These are phyloP conservation scores for Xerocomus spinulosus DNA, from an alignment of 768 basidiomycete species.

Conservation along the genomic window DNA sequence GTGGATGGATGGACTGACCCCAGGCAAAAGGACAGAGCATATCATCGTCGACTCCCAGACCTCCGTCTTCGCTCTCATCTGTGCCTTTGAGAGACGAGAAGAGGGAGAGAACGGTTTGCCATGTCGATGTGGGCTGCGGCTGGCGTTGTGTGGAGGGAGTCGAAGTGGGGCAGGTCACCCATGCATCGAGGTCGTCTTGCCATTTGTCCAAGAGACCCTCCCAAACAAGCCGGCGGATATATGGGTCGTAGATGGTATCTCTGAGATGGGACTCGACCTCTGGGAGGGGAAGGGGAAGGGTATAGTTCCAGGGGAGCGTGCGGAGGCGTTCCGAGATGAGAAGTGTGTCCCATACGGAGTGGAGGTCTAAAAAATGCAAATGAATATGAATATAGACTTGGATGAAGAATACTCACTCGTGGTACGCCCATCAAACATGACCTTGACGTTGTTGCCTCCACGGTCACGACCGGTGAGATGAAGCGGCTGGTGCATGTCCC, in stretches of 20 bases:
- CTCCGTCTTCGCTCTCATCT: slow-evolving; percentile 8
- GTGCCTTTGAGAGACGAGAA: background rate
- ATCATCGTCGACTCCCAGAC: slow-evolving; percentile 46
- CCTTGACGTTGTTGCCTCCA: slow-evolving; percentile 81
- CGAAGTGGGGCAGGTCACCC: slow-evolving; percentile 62
- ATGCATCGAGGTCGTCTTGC: slow-evolving; percentile 51
- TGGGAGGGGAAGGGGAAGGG: slow-evolving; percentile 60
- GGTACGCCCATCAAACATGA: slow-evolving; percentile 63
- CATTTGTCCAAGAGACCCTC: slow-evolving; percentile 77
- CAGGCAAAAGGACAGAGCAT: slow-evolving; percentile 74
- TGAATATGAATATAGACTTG: slow-evolving; percentile 27
- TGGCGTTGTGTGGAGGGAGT: slow-evolving; percentile 5
- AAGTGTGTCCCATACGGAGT: slow-evolving; percentile 81
- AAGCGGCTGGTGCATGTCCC: slow-evolving; percentile 91
- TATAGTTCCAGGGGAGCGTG: slow-evolving; percentile 70
- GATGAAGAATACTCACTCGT: too few species aligned
- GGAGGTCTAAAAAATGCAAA: slow-evolving; percentile 52
- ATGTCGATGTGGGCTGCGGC: slow-evolving; percentile 12
- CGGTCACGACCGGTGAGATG: slow-evolving; percentile 85
- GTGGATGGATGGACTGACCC: slow-evolving; percentile 63
- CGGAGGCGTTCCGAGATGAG: slow-evolving; percentile 83
- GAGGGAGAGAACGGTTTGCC: slow-evolving; percentile 24
- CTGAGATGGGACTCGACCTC: slow-evolving; percentile 64
- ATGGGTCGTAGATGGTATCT: slow-evolving; percentile 82
- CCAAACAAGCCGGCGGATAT: slow-evolving; percentile 80